phyloP scores from a whole-genome alignment of 2,329 filamentous ascomycete genomes.

The Neopestalotiopsis clavispora region DNA sequence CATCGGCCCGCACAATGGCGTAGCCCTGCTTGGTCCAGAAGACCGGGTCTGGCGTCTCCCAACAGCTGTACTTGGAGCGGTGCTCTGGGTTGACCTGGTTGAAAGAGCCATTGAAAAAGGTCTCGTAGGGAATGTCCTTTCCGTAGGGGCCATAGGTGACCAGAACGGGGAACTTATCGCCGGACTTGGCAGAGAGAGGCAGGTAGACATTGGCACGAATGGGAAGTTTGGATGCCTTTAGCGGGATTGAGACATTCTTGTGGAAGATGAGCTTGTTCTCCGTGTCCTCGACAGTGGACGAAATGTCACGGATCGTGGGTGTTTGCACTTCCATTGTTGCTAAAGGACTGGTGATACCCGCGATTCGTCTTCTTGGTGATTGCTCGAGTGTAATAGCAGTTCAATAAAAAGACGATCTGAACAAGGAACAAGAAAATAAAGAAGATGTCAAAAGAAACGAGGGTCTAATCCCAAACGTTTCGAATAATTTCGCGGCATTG shows the following conservation, averaged over 20 bases:
- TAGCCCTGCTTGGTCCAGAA: constrained; percentile 62
- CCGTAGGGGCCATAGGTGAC: constrained; percentile 77
- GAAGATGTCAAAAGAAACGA: not conserved
- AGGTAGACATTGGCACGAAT: constrained; percentile 45
- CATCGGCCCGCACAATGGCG: constrained; percentile 58
- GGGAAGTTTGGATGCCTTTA: constrained; percentile 35
- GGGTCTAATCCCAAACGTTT: not conserved
- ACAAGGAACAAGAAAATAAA: not conserved
- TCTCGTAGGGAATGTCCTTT: constrained; percentile 70
- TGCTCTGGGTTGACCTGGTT: constrained; percentile 59
- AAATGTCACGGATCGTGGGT: constrained; percentile 27
- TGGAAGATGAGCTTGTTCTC: constrained; percentile 34
- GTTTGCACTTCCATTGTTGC: constrained; percentile 25
- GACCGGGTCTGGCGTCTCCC: constrained; percentile 63
- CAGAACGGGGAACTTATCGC: constrained; percentile 59
- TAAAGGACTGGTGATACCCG: not conserved
- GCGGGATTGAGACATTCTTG: constrained; percentile 38
- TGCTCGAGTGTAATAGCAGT: not conserved
- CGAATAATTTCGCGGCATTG: not conserved
- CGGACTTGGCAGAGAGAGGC: constrained; percentile 31
- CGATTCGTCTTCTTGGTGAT: not conserved
- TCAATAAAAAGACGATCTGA: not conserved
- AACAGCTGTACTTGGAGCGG: constrained; percentile 57
- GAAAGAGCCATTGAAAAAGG: constrained; percentile 46
- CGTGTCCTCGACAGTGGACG: constrained; percentile 27